These are phyloP conservation scores for Dactylellina sp. DNA, from an alignment of 2,329 filamentous ascomycete genomes.

Conservation along the genomic window DNA sequence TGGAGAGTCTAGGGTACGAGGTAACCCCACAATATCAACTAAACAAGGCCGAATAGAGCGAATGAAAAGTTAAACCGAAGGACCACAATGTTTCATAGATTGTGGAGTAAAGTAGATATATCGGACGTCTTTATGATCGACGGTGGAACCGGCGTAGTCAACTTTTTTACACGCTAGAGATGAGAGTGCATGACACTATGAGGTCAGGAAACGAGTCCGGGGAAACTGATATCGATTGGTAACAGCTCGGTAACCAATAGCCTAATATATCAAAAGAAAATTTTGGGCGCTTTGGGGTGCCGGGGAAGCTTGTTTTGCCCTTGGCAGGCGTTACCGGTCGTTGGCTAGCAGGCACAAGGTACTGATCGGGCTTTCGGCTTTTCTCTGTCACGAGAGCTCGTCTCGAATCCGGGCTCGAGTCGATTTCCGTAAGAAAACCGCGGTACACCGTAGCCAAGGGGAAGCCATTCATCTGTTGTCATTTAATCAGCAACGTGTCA, in stretches of 20 bases:
- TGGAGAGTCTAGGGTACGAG: too few species aligned
- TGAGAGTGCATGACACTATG: neutral
- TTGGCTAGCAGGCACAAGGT: too few species aligned
- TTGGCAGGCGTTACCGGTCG: neutral
- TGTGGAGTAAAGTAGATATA: slow-evolving; percentile 2
- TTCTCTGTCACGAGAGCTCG: too few species aligned
- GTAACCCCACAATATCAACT: too few species aligned
- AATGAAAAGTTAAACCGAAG: slow-evolving; percentile 44
- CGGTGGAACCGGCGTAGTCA: neutral
- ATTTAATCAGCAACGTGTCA: too few species aligned
- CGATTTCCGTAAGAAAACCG: too few species aligned
- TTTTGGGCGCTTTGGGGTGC: too few species aligned
- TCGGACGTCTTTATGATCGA: neutral
- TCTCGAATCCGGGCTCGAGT: too few species aligned
- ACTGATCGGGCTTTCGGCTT: too few species aligned
- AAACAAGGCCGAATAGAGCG: neutral
- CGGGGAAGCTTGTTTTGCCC: neutral
- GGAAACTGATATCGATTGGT: neutral
- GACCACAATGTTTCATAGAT: neutral
- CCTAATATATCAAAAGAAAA: neutral
- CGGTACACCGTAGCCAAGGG: too few species aligned
- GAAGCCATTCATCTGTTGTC: too few species aligned
- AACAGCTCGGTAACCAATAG: neutral
- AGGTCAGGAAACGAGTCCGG: neutral
- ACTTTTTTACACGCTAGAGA: too few species aligned